Evolutionary conservation across 805 yeast genomes (phyloP), one percentile per base, ranked within the genome.

Genomic region (Wickerhamiella azyma): DNA sequence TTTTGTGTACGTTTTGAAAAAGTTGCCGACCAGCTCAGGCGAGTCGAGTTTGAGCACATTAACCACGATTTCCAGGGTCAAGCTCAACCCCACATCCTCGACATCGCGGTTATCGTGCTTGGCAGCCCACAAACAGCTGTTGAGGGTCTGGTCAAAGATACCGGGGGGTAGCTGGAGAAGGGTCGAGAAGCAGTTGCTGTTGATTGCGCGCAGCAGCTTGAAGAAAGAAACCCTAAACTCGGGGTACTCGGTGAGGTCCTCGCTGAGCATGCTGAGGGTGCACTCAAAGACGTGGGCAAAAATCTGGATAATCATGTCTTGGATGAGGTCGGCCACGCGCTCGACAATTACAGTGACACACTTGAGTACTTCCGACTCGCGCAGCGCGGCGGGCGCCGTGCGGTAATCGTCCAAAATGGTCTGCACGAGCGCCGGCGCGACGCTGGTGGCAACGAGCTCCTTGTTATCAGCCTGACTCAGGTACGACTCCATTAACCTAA

Each of bases 221-320:
- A 89, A 92, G 63, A 92, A 92, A 61, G 88, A 97, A 47, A 89
- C 94, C 59, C 99, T 77, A 67, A 89, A 96, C 63, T 92, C 98
- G 10, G 97, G 98, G 63, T 85, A 92, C 64, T 92, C 96, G 2
- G 94, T 79, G 61, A 92, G 85, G 64, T 92, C 96, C 59, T 83
- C 83, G 61, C 83, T 85, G 58, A 92, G 89, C 98, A 92, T 92
- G 55, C 80, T 82, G 62, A 92, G 74, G 2, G 99, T 92, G 60
- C 89, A 83, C 62, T 85, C 94, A 65, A 92, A 92, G 11, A 92
- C 95, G 64, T 80, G 81, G 59, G 85, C 94, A 53, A 92, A 68
- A 49, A 92, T 85, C 46, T 78, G 66, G 26, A 89, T 85, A 44
- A 92, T 89, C 52, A 92, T 94, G 51, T 83, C 89, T 26, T 37